Base-by-base conservation (phyloP, 2,329 filamentous ascomycete genomes). In the Emericellopsis atlantica region DNA sequence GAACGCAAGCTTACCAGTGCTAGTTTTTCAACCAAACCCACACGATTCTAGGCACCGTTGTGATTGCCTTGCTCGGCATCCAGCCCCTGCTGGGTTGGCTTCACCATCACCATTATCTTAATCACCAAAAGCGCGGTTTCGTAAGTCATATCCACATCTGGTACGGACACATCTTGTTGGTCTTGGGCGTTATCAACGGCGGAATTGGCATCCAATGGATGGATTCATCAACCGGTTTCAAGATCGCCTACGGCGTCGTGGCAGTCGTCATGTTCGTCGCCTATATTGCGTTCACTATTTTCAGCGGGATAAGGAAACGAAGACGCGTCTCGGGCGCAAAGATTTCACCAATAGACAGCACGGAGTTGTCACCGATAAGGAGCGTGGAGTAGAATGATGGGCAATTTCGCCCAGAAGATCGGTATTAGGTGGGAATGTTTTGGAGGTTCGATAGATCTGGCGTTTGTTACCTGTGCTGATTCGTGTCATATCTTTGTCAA, bases 141-240 rank as follows among this genome's bases (percentile, higher is more conserved):
- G 52, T 79, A 45, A 76, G 73, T 46, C 58, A 79, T 47, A 52
- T 62, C 1, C 79, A 83, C 51, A 70, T 79, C 48, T 81, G 75
- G 74, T 77, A 69, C 49, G 79, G 79, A 11, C 69, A 78, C 15
- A 49, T 60, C 2, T 54, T 81, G 35, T 72, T 83, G 46, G 42
- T 72, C 15, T 52, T 81, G 3, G 78, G 74, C 22, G 63, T 81
- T 36, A 54, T 81, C 48, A 82, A 82, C 49, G 79, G 78, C 42
- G 79, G 77, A 0, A 55, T 82, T 4, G 79, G 79, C 4, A 58
- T 83, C 23, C 45, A 68, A 46, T 60, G 79, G 14, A 63, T 71
- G 1, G 46, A 49, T 14, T 64, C 66, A 47, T 57, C 1, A 55
- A 45, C 3, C 50, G 54, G 31, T 10, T 67, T 69, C 36, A 54